Percentiles rank a stretch among this genome's conserved stretches.
phyloP scores from a whole-genome alignment of 768 basidiomycete species.

The Daedaleopsis sinensis region DNA sequence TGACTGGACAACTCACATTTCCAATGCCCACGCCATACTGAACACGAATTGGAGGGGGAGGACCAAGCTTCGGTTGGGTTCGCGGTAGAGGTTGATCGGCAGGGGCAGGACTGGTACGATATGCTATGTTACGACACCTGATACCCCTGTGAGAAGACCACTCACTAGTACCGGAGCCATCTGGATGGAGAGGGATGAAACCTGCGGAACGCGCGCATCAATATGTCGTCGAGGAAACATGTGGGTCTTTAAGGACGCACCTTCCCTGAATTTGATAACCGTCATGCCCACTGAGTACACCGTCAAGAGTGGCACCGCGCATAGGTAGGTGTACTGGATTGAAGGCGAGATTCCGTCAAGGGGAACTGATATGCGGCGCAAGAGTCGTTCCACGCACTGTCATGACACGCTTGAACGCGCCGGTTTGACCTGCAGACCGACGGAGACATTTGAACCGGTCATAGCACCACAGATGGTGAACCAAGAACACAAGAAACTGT shows the following conservation, averaged over 20 bases:
- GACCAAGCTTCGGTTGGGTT: slow-evolving; percentile 51
- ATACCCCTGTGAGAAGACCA: slow-evolving; percentile 2
- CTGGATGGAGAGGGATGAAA: slow-evolving; percentile 36
- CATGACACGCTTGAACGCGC: slow-evolving; percentile 88
- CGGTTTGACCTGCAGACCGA: slow-evolving; percentile 79
- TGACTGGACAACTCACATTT: slow-evolving; percentile 54
- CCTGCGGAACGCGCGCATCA: neutral
- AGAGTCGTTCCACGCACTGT: slow-evolving; percentile 58
- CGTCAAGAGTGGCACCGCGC: slow-evolving; percentile 65
- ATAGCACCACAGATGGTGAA: slow-evolving; percentile 80
- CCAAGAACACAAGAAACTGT: slow-evolving; percentile 65
- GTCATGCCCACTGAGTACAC: slow-evolving; percentile 66
- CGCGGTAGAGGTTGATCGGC: slow-evolving; percentile 56
- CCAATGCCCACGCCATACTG: slow-evolving; percentile 75
- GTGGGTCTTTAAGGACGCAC: slow-evolving; percentile 38
- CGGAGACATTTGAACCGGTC: slow-evolving; percentile 75
- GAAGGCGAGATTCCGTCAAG: neutral
- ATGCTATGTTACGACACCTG: neutral
- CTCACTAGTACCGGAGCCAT: slow-evolving; percentile 37
- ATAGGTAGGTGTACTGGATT: slow-evolving; percentile 76
- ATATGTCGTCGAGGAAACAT: slow-evolving; percentile 2
- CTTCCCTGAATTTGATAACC: slow-evolving; percentile 73
- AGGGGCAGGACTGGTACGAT: slow-evolving; percentile 45
- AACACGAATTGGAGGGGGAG: slow-evolving; percentile 73
- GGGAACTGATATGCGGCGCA: neutral